Conservation (phyloP, 805 yeast genomes). For the Yarrowia sp. region DNA sequence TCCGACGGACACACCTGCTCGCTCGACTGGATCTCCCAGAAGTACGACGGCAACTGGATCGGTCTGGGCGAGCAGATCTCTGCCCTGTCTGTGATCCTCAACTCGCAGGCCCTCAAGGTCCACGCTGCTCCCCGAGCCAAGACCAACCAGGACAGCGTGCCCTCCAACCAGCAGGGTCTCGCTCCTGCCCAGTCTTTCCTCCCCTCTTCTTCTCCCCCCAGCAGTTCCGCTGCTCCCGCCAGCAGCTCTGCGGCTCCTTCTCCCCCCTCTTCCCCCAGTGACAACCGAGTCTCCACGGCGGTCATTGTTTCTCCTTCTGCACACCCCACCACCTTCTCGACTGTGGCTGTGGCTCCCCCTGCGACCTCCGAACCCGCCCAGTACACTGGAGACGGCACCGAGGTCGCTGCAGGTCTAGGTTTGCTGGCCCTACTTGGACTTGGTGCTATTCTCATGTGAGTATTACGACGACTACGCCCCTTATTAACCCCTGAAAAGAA, state of each 20-base stretch:
- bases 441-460: constrained; percentile 9
- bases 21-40: constrained; percentile 56
- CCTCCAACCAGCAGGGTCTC: not conserved
- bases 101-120: constrained; percentile 43
- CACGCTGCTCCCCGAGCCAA: constrained; percentile 69
- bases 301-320: not conserved
- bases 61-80: constrained; percentile 86
- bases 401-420: constrained; percentile 4
- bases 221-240: not conserved
- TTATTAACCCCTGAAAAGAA: not conserved
- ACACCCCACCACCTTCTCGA: not conserved
- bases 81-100: constrained; percentile 64
- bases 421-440: constrained; percentile 15
- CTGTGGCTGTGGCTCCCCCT: not conserved
- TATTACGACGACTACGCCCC: constrained; percentile 8
- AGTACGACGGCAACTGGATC: constrained; percentile 48
- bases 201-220: not conserved
- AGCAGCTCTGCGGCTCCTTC: too few relatives aligned
- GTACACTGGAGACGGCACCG: not conserved
- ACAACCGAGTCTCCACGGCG: not conserved
- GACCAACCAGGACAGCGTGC: constrained; percentile 51
- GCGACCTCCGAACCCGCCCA: not conserved
- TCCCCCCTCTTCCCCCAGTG: not conserved
- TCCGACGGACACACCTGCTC: constrained; percentile 81
- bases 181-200: not conserved